phyloP scores from a whole-genome alignment of 2,329 filamentous ascomycete genomes.

The Fragosphaeria purpurea region DNA sequence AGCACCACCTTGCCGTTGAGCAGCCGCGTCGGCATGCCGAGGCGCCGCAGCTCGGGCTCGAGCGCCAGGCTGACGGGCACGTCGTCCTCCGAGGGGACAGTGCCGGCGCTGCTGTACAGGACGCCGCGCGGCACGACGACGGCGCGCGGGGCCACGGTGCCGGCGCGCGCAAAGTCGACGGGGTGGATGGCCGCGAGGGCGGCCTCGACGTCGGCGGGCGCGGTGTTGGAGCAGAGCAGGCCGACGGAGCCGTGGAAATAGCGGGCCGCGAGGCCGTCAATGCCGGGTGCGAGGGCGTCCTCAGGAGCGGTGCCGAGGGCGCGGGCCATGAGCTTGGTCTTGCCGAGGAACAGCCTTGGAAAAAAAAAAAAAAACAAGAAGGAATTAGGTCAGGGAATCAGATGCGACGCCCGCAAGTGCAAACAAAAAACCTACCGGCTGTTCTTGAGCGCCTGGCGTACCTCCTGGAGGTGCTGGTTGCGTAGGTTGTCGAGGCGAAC shows the following conservation, averaged over 20 bases:
- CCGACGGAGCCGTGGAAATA: conserved; percentile 71
- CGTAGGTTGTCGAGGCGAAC: conserved; percentile 96
- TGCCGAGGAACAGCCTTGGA: conserved; percentile 91
- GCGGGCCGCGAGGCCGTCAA: conserved; percentile 52
- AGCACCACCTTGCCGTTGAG: conserved; percentile 81
- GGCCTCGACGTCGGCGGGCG: conserved; percentile 48
- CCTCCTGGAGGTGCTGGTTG: conserved; percentile 89
- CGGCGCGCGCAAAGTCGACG: conserved; percentile 86
- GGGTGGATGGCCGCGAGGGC: conserved; percentile 66
- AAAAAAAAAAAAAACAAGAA: not conserved
- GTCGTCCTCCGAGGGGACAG: conserved; percentile 71
- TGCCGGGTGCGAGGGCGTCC: conserved; percentile 70
- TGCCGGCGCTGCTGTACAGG: conserved; percentile 70
- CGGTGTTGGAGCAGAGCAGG: conserved; percentile 78
- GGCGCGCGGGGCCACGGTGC: conserved; percentile 59
- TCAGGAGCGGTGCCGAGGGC: conserved; percentile 72
- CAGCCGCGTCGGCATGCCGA: conserved; percentile 83
- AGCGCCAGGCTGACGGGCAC: conserved; percentile 78
- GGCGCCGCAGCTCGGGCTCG: conserved; percentile 80
- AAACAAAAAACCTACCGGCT: conserved; percentile 51
- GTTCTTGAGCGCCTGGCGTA: conserved; percentile 75
- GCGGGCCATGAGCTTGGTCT: conserved; percentile 98
- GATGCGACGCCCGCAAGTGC: too few relatives aligned
- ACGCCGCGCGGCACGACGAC: conserved; percentile 78
- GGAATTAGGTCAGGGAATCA: too few relatives aligned